These are phyloP conservation scores for Claviceps capensis DNA, from an alignment of 2,329 filamentous ascomycete species.

Conservation along the genomic window DNA sequence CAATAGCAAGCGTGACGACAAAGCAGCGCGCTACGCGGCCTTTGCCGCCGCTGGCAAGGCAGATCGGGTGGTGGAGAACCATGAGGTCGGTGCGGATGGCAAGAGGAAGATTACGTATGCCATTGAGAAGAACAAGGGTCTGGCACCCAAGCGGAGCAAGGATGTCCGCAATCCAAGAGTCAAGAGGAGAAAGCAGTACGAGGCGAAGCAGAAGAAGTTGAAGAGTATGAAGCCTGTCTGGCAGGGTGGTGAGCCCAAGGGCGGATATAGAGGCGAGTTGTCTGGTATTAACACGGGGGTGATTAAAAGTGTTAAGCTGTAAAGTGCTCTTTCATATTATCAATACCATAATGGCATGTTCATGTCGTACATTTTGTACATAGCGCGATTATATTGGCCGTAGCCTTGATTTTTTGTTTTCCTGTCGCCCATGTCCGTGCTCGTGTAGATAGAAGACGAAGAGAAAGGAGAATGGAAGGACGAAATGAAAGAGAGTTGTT, in stretches of 20 bases:
- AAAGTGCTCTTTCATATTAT: conserved; percentile 12
- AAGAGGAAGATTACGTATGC: conserved; percentile 87
- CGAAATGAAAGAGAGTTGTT: too few species aligned
- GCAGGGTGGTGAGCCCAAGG: conserved; percentile 70
- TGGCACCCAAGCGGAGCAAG: conserved; percentile 83
- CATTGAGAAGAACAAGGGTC: conserved; percentile 95
- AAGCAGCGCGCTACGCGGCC: conserved; percentile 42
- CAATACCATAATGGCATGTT: not conserved
- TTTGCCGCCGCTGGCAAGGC: conserved; percentile 48
- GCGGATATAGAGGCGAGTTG: conserved; percentile 80
- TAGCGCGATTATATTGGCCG: too few species aligned
- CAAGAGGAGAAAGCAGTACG: conserved; percentile 95
- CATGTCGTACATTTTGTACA: too few species aligned
- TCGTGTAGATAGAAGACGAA: too few species aligned
- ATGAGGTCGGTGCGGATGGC: conserved; percentile 64
- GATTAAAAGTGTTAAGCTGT: conserved; percentile 88
- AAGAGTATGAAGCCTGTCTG: conserved; percentile 74
- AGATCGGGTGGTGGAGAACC: conserved; percentile 49
- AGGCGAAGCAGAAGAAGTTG: conserved; percentile 95
- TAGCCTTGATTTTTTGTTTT: not conserved
- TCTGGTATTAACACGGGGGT: conserved; percentile 92
- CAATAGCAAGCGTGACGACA: conserved; percentile 62
- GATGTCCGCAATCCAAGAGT: conserved; percentile 88
- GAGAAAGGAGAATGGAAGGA: too few species aligned
- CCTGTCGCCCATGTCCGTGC: too few species aligned